These are phyloP conservation scores for Aspergillus sclerotiicarbonarius DNA, from an alignment of 495 filamentous ascomycete genomes.

Conservation along the genomic window DNA sequence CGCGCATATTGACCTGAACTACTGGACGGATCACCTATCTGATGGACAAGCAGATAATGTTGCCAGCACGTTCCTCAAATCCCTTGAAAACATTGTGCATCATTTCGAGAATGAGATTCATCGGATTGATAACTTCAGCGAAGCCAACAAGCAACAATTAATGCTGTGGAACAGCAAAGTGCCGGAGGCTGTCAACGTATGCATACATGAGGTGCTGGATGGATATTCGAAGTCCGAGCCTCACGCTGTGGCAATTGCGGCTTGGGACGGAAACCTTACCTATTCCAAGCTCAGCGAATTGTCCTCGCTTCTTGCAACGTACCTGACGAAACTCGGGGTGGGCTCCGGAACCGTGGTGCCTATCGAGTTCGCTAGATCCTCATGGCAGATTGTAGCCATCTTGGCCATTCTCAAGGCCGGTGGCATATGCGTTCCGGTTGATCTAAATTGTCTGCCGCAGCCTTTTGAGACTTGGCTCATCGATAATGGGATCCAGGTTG, in stretches of 20 bases:
- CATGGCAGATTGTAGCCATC: slow-evolving; percentile 39
- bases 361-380: slow-evolving; percentile 39
- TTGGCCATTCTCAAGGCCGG: slow-evolving; percentile 46
- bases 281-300: slow-evolving; percentile 50
- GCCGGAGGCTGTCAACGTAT: slow-evolving; percentile 34
- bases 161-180: slow-evolving; percentile 43
- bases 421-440: slow-evolving; percentile 42
- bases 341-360: slow-evolving; percentile 36
- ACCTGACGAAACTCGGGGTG: slow-evolving; percentile 40
- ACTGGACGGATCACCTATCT: slow-evolving; percentile 53
- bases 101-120: slow-evolving; percentile 30
- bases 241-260: slow-evolving; percentile 37
- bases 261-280: slow-evolving; percentile 51
- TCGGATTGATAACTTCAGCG: slow-evolving; percentile 37
- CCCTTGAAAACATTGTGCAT: slow-evolving; percentile 41
- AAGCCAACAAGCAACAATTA: slow-evolving; percentile 38
- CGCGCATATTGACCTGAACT: slow-evolving; percentile 52
- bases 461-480: slow-evolving; percentile 37
- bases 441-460: slow-evolving; percentile 20
- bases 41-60: slow-evolving; percentile 52
- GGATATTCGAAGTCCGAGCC: slow-evolving; percentile 38
- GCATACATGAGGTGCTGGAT: slow-evolving; percentile 43
- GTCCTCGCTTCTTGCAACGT: slow-evolving; percentile 44
- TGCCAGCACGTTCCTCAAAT: slow-evolving; percentile 46
- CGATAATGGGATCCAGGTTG: slow-evolving; percentile 40